Evolutionary conservation across 2,329 filamentous ascomycete species (phyloP), one percentile per base, ranked within the genome.

Genomic region (Blastomyces gilchristii): DNA sequence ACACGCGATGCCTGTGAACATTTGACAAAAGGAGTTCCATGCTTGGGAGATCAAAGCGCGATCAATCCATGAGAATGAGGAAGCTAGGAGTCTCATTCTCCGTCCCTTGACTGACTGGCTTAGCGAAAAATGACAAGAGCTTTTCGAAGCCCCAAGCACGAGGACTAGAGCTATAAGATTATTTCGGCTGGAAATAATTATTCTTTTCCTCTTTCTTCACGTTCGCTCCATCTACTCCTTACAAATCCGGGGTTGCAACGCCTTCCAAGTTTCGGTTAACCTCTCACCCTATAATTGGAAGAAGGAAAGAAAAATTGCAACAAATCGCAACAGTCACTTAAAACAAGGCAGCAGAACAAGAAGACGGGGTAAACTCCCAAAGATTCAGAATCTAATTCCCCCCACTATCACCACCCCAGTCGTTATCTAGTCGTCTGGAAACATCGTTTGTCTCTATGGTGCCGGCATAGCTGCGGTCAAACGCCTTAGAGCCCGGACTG

Each of bases 401-500:
- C 37, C 18, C 25, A 25, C 28, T 6, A 41, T 47, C 8, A 14
- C 45, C 5, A 31, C 41, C 28, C 2, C n/a, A 34, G 12, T 18
- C 52, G 16, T n/a, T 54, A 4, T 37, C 28, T 54, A 52, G 11
- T 52, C 22, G 31, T 14, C 18, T 54, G 31, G 31, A 31, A 37
- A n/a, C 18, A 54, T 37, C 31, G n/a, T 37, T 54, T 7, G 6
- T 39, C 18, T 52, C 28, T 11, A 7, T 8, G 28, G 16, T 4
- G 16, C 12, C 28, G 2, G 12, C 18, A 61, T n/a, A 52, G 18
- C 39, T 61, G 8, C 45, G 4, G 18, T 31, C 31, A 63, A 63
- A 59, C 2, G 61, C 41, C 11, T 69, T 0, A 67, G 64, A 63
- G 12, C 47, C 49, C 8, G 60, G 58, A 12, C 64, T 58, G 41